phyloP scores from a whole-genome alignment of 176 grass and related monocot species.

The Melocanna baccifera region DNA sequence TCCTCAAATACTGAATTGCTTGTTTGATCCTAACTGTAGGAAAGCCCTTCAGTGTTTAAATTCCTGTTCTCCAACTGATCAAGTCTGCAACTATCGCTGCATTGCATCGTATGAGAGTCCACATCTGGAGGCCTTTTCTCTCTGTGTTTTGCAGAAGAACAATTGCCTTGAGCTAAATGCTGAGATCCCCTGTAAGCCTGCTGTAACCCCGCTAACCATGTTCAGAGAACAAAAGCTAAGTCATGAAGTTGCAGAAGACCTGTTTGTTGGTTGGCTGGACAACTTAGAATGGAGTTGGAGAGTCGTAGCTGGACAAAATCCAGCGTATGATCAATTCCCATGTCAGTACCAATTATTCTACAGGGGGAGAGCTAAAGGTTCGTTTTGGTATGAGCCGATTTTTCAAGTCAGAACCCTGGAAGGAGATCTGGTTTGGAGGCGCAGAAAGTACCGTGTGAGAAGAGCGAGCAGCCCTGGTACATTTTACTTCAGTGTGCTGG shows the following conservation, averaged over 20 bases:
- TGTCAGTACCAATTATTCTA: slow-evolving; percentile 94
- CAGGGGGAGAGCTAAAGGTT: slow-evolving; percentile 82
- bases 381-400: slow-evolving; percentile 92
- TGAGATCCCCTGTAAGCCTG: slow-evolving; percentile 68
- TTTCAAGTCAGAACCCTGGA: slow-evolving; percentile 90
- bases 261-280: slow-evolving; percentile 88
- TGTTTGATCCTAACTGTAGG: slow-evolving; percentile 85
- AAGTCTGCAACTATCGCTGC: slow-evolving; percentile 92
- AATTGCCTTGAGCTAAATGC: slow-evolving; percentile 91
- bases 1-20: slow-evolving; percentile 80
- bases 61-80: slow-evolving; percentile 78
- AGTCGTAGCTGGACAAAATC: slow-evolving; percentile 85
- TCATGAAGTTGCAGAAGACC: slow-evolving; percentile 84
- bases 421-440: slow-evolving; percentile 73
- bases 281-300: slow-evolving; percentile 86
- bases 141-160: slow-evolving; percentile 96
- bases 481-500: slow-evolving; percentile 93
- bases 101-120: slow-evolving; percentile 86
- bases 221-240: slow-evolving; percentile 68
- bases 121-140: slow-evolving; percentile 75
- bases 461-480: slow-evolving; percentile 71
- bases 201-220: slow-evolving; percentile 50
- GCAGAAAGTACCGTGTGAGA: slow-evolving; percentile 69
- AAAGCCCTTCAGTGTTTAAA: slow-evolving; percentile 92
- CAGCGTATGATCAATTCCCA: slow-evolving; percentile 93